Conservation (phyloP, 306 rosid species). For the Gastrolobium bilobum region DNA sequence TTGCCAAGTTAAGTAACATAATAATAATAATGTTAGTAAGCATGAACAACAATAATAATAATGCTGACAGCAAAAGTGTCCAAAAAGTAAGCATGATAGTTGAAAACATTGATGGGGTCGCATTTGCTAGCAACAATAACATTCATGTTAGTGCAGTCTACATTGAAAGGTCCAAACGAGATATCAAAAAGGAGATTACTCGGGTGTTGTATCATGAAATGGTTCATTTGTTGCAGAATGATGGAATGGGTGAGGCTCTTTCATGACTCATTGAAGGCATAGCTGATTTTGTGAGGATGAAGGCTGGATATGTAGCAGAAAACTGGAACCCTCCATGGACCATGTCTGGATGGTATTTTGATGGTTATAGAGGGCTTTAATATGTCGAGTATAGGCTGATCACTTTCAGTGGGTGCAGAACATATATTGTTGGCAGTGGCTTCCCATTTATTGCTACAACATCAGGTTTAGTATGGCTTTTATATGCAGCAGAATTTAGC, state of each 20-base stretch:
- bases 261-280: neutral
- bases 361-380: too few relatives aligned
- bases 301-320: neutral
- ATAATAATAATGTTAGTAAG: too few relatives aligned
- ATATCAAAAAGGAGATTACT: conserved; percentile 48
- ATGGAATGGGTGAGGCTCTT: conserved; percentile 46
- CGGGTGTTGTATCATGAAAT: conserved; percentile 54
- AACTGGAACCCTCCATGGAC: conserved; percentile 44
- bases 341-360: too few relatives aligned
- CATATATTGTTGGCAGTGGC: too few relatives aligned
- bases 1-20: too few relatives aligned
- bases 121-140: conserved; percentile 43
- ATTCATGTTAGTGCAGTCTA: conserved; percentile 47
- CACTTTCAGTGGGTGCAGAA: too few relatives aligned
- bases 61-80: conserved; percentile 40
- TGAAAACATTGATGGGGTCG: conserved; percentile 47
- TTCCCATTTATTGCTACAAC: too few relatives aligned
- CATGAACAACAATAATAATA: neutral
- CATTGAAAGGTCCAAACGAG: neutral
- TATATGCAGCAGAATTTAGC: too few relatives aligned
- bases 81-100: conserved; percentile 42
- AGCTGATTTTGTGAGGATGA: too few relatives aligned
- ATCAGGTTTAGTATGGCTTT: too few relatives aligned
- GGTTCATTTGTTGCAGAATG: conserved; percentile 49
- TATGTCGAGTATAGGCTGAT: too few relatives aligned